These are phyloP conservation scores for Flueggea neowawraea DNA, from an alignment of 441 rosid species.

Conservation along the genomic window DNA sequence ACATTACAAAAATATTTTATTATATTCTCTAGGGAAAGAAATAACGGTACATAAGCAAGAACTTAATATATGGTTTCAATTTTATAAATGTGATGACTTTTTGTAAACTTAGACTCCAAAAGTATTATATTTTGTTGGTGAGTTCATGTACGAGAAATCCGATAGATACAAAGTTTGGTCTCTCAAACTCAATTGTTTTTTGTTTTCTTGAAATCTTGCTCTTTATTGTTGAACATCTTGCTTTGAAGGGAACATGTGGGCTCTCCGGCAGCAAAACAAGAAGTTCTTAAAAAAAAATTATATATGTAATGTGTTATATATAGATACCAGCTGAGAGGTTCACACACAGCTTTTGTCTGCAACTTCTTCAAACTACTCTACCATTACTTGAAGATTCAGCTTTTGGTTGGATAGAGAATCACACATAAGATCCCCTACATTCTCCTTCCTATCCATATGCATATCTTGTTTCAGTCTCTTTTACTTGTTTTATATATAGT, in stretches of 20 bases:
- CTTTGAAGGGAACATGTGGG: slow-evolving; percentile 50
- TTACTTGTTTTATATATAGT: too few relatives aligned
- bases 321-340: slow-evolving; percentile 4
- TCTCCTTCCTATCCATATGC: neutral
- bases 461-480: too few relatives aligned
- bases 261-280: slow-evolving; percentile 36
- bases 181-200: slow-evolving; percentile 2
- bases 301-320: neutral
- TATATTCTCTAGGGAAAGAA: slow-evolving; percentile 34
- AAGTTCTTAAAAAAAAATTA: neutral
- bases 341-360: slow-evolving; percentile 34
- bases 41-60: slow-evolving; percentile 27
- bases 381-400: slow-evolving; percentile 16
- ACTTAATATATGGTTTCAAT: neutral
- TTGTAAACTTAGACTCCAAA: slow-evolving; percentile 13
- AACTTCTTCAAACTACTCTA: slow-evolving; percentile 17
- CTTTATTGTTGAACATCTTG: neutral
- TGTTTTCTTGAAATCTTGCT: neutral
- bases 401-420: slow-evolving; percentile 7
- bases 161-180: slow-evolving; percentile 55
- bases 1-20: neutral
- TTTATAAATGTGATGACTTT: neutral
- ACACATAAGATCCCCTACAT: slow-evolving; percentile 22
- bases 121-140: slow-evolving; percentile 3
- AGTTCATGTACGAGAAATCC: slow-evolving; percentile 31